Conservation (phyloP, 345 rosid species). For the Nasturtium officinale region DNA sequence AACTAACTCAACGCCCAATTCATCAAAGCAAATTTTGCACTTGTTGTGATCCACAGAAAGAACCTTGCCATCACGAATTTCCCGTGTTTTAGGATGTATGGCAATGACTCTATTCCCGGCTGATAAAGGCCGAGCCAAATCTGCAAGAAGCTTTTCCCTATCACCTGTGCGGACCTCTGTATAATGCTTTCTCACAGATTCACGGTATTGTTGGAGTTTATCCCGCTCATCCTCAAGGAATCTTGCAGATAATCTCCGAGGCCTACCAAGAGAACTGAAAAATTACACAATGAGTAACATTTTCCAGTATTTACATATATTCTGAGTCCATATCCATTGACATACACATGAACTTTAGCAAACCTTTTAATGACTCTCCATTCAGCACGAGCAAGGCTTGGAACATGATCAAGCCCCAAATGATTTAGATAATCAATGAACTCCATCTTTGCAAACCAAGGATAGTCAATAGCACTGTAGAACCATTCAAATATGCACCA, state of each 20-base stretch:
- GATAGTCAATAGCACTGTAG: constrained; percentile 91
- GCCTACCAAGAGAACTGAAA: constrained; percentile 95
- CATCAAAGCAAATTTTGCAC: constrained; percentile 82
- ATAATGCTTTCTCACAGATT: constrained; percentile 81
- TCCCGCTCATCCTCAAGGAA: constrained; percentile 79
- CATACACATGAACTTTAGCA: constrained; percentile 18
- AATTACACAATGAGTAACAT: constrained; percentile 17
- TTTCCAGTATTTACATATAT: constrained; percentile 1
- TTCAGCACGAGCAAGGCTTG: constrained; percentile 88
- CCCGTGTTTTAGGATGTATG: constrained; percentile 83
- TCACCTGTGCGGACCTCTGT: constrained; percentile 66
- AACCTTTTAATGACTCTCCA: constrained; percentile 99
- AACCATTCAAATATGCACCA: constrained; percentile 96
- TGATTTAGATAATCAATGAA: constrained; percentile 88
- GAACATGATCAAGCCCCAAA: constrained; percentile 87
- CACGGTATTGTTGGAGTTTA: constrained; percentile 84
- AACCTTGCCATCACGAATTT: constrained; percentile 83
- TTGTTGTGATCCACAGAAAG: constrained; percentile 78
- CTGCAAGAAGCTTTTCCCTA: constrained; percentile 79
- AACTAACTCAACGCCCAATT: constrained; percentile 79
- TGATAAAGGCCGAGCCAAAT: constrained; percentile 80
- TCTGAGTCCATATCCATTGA: background rate
- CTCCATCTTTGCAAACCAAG: constrained; percentile 98
- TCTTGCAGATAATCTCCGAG: constrained; percentile 85
- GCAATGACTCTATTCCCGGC: constrained; percentile 88